Evolutionary conservation across 495 filamentous ascomycete species (phyloP).

Genomic region (Immersiella caudata): DNA sequence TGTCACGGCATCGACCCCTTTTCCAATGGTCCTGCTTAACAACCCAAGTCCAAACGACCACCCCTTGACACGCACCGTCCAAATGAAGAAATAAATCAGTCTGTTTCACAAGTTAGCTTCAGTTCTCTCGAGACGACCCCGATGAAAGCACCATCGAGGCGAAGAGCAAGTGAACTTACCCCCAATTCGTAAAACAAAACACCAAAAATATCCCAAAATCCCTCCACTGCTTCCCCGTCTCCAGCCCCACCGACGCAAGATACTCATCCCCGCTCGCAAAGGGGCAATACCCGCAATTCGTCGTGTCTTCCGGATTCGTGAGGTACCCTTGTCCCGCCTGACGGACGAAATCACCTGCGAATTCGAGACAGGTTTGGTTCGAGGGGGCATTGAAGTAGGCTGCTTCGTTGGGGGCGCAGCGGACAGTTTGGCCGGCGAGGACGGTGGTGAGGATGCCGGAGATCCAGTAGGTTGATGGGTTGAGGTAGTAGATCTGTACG

Average conservation of each 20-base stretch:
- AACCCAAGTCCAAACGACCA: conserved; percentile 72
- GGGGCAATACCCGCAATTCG: conserved; percentile 74
- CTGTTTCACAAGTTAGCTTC: conserved; percentile 19
- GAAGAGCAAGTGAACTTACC: conserved; percentile 30
- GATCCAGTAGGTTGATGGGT: conserved; percentile 71
- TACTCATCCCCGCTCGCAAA: conserved; percentile 69
- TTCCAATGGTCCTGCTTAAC: conserved; percentile 16
- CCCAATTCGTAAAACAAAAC: conserved; percentile 77
- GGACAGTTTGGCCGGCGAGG: conserved; percentile 56
- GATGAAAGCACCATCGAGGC: neutral
- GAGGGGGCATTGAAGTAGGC: conserved; percentile 68
- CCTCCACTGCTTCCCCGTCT: conserved; percentile 63
- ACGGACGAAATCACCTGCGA: conserved; percentile 57
- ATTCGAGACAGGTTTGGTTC: conserved; percentile 63
- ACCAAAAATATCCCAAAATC: conserved; percentile 79
- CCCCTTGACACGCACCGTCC: conserved; percentile 69
- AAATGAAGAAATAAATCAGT: conserved; percentile 85
- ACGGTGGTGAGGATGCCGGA: conserved; percentile 70
- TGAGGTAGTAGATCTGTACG: conserved; percentile 71
- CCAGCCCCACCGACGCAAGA: conserved; percentile 66
- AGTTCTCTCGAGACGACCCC: neutral
- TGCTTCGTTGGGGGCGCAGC: conserved; percentile 61
- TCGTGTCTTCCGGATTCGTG: conserved; percentile 56
- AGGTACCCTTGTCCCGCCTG: conserved; percentile 59
- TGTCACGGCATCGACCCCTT: conserved; percentile 22